Percentiles rank a stretch among this genome's conserved stretches.
Evolutionary conservation across 1,284 basidiomycete species (phyloP).

Genomic region (Ustilago trichophora): DNA sequence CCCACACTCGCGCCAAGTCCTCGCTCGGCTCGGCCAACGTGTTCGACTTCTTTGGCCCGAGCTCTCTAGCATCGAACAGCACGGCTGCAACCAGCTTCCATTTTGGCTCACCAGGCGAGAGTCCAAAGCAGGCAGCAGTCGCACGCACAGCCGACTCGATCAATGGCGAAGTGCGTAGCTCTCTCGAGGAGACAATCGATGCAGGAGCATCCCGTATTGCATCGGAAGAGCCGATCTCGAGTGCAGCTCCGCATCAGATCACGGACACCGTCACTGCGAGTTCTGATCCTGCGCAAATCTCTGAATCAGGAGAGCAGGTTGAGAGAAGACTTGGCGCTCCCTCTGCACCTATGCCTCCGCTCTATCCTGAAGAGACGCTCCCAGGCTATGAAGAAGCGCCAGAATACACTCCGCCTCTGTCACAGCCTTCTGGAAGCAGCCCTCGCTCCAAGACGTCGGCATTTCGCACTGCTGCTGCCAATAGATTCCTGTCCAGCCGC

Average conservation of each 20-base stretch:
- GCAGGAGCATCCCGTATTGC: neutral
- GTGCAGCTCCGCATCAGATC: neutral
- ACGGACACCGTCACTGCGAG: neutral
- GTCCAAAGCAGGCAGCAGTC: constrained; percentile 6
- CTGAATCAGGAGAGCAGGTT: neutral
- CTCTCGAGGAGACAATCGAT: constrained; percentile 18
- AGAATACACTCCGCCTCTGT: constrained; percentile 31
- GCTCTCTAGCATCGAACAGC: constrained; percentile 35
- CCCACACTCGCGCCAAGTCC: constrained; percentile 31
- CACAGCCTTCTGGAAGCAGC: constrained; percentile 9
- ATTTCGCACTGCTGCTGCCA: constrained; percentile 38
- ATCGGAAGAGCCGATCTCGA: neutral
- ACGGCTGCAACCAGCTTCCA: constrained; percentile 44
- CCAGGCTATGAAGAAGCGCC: constrained; percentile 42
- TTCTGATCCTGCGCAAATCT: neutral
- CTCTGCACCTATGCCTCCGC: constrained; percentile 24
- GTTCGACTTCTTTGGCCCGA: constrained; percentile 47
- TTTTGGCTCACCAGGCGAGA: constrained; percentile 25
- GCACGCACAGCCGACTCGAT: neutral
- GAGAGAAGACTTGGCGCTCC: constrained; percentile 1
- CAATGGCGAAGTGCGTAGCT: neutral
- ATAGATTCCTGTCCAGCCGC: constrained; percentile 37
- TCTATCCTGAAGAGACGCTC: constrained; percentile 27
- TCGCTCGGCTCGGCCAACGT: constrained; percentile 33
- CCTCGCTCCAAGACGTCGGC: constrained; percentile 25